Evolutionary conservation across 78 protist species (phyloP).

Genomic region (slime mould (Dictyostelium discoideum)): DNA sequence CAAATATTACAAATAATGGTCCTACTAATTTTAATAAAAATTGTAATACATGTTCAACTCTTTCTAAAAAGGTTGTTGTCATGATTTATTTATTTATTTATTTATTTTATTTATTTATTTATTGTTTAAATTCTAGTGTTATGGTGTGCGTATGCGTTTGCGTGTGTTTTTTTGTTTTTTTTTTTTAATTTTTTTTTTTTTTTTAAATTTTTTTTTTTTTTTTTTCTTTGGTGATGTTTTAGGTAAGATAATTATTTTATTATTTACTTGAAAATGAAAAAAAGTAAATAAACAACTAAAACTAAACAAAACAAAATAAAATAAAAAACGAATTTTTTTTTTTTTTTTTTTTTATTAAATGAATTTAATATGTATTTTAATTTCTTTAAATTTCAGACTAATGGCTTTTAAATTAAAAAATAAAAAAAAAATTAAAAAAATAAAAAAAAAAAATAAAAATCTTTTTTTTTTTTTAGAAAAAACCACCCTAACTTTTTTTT

Average conservation of each 20-base stretch:
- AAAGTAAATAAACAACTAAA: too few relatives aligned
- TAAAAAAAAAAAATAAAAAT: neutral
- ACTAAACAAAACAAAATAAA: neutral
- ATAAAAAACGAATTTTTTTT: neutral
- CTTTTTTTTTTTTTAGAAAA: neutral
- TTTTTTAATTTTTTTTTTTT: too few relatives aligned
- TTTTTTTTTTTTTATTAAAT: too few relatives aligned
- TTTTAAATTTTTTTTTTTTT: too few relatives aligned
- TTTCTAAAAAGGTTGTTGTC: conserved; percentile 2
- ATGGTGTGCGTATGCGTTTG: neutral
- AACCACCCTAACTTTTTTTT: neutral
- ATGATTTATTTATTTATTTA: neutral
- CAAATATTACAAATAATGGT: conserved; percentile 52
- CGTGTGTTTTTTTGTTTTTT: neutral
- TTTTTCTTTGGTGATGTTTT: too few relatives aligned
- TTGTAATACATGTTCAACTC: neutral
- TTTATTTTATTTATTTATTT: too few relatives aligned
- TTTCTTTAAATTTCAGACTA: neutral
- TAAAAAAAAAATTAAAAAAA: neutral
- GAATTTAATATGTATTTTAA: neutral
- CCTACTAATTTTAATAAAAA: conserved; percentile 29
- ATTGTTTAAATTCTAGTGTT: too few relatives aligned
- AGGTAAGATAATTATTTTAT: too few relatives aligned
- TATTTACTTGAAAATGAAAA: too few relatives aligned
- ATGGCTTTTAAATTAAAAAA: neutral